These are phyloP conservation scores for Bidens hawaiensis DNA, from an alignment of 140 eudicot genomes.

Conservation along the genomic window DNA sequence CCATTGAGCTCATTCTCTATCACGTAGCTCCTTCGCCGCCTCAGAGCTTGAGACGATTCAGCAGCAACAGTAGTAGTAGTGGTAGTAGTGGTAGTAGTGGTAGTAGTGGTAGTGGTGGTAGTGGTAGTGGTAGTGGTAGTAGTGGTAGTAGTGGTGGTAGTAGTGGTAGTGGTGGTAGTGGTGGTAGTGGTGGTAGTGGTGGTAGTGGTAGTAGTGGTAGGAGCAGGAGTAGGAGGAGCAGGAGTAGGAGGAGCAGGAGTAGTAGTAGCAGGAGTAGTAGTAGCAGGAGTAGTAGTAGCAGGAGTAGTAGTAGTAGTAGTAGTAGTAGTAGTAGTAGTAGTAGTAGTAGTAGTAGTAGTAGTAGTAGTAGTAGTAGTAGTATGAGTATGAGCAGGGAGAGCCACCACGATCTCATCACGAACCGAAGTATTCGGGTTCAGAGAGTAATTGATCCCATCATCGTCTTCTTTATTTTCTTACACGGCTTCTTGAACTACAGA, in stretches of 20 bases:
- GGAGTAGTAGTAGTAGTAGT: neutral
- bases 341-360: neutral
- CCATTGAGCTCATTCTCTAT: no score
- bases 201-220: neutral
- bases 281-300: neutral
- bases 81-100: neutral
- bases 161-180: neutral
- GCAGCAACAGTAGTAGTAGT: neutral
- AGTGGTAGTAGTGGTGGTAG: neutral
- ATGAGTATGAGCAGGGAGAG: no score
- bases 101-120: neutral
- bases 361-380: neutral
- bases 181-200: neutral
- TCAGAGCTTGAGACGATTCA: no score
- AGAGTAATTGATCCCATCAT: no score
- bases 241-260: neutral
- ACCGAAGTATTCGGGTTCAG: no score
- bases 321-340: neutral
- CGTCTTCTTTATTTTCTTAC: no score
- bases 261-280: neutral
- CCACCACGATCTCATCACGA: no score
- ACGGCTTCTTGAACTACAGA: no score
- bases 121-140: neutral
- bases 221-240: neutral
- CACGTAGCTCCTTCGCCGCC: no score